A percentile compares a stretch with the other conserved stretches of the same genome.
Conservation (phyloP, 2,329 filamentous ascomycete genomes). For the Clonostachys rhizophaga region DNA sequence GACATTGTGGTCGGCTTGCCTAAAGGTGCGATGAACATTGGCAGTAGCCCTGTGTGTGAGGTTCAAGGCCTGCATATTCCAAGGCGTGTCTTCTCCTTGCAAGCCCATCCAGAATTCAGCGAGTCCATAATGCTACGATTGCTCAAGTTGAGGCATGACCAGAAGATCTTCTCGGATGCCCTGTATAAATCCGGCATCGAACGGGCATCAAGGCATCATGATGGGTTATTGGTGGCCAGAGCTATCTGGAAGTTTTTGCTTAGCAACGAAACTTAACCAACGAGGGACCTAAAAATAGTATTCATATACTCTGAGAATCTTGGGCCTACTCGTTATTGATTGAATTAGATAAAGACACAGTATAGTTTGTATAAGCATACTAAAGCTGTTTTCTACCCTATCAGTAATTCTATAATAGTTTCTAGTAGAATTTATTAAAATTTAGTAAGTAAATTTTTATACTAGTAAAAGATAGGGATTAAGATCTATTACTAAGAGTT, state of each 20-base stretch:
- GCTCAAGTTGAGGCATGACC: conserved; percentile 14
- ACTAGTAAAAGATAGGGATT: no score
- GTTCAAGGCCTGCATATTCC: conserved; percentile 37
- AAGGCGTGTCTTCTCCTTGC: conserved; percentile 30
- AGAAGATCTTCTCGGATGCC: conserved; percentile 7
- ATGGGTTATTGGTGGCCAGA: conserved; percentile 15
- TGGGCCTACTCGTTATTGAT: no score
- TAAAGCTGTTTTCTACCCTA: no score
- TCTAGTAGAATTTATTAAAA: no score
- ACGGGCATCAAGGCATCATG: conserved; percentile 15
- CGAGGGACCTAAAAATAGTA: no score
- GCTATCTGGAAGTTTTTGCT: conserved; percentile 18
- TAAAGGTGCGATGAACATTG: conserved; percentile 29
- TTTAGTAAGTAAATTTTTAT: no score
- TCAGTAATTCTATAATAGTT: no score
- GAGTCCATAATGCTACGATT: conserved; percentile 30
- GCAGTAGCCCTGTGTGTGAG: conserved; percentile 30
- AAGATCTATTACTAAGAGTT: no score
- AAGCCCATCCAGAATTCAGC: conserved; percentile 43
- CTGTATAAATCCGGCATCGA: conserved; percentile 6
- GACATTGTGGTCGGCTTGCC: conserved; percentile 36
- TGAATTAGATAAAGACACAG: no score
- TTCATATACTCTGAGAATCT: no score
- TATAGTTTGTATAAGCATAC: no score
- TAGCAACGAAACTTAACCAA: no score